Evolutionary conservation across 306 rosid genomes (phyloP).

Genomic region (Phaseolus lunatus): DNA sequence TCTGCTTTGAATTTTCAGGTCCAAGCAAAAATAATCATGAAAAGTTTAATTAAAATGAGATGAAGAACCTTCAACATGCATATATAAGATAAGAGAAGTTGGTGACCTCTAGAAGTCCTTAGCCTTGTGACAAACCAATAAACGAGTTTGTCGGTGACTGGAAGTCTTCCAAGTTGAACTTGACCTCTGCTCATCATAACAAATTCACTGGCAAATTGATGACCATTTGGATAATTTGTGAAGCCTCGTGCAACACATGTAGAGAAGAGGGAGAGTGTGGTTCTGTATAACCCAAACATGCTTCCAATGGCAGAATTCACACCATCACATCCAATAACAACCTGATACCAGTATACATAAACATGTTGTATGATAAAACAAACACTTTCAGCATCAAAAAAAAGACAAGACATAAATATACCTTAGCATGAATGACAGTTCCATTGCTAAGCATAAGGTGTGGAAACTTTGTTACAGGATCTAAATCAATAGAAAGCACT

Average conservation of each 20-base stretch:
- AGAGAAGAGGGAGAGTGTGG: slow-evolving; percentile 15
- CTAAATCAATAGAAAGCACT: slow-evolving; percentile 50
- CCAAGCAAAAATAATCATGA: not conserved
- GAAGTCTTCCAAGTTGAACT: slow-evolving; percentile 53
- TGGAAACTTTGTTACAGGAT: slow-evolving; percentile 44
- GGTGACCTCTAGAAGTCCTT: slow-evolving; percentile 40
- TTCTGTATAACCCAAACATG: slow-evolving; percentile 45
- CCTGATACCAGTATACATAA: slow-evolving; percentile 29
- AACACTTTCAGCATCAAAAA: too few relatives aligned
- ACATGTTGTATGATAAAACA: too few relatives aligned
- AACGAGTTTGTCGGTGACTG: slow-evolving; percentile 47
- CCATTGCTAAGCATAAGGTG: slow-evolving; percentile 55
- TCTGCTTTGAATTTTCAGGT: slow-evolving; percentile 35
- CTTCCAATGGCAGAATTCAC: slow-evolving; percentile 54
- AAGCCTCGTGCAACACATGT: slow-evolving; percentile 58
- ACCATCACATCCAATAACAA: slow-evolving; percentile 73
- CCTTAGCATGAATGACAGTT: slow-evolving; percentile 53
- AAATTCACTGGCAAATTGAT: slow-evolving; percentile 51
- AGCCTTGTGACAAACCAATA: slow-evolving; percentile 61
- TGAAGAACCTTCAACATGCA: too few relatives aligned
- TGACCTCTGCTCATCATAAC: slow-evolving; percentile 34
- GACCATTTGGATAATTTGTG: slow-evolving; percentile 59
- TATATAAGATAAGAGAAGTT: not conserved
- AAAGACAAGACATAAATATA: not conserved
- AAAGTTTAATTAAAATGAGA: not conserved